These are phyloP conservation scores for Cokeromyces recurvatus DNA, from an alignment of 371 early-diverging fungal species.

Conservation along the genomic window DNA sequence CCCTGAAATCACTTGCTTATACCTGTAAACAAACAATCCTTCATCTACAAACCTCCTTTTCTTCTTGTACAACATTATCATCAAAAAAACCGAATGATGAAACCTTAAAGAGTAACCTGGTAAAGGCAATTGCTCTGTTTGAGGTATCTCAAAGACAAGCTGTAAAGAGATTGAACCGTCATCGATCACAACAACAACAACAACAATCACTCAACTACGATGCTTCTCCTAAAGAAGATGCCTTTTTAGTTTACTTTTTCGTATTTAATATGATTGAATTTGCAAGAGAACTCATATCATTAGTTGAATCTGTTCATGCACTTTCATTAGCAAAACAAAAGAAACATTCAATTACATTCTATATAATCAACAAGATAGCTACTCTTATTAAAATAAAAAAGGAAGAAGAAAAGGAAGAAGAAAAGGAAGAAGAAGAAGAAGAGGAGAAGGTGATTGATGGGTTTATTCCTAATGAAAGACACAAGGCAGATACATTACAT, in stretches of 20 bases:
- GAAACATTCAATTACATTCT: conserved; percentile 5
- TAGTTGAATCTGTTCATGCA: conserved; percentile 54
- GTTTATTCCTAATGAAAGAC: conserved; percentile 45
- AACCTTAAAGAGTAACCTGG: conserved; percentile 24
- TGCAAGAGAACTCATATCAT: conserved; percentile 51
- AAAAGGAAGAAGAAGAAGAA: background rate
- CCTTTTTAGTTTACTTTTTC: conserved; percentile 73
- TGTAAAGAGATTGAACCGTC: conserved; percentile 22
- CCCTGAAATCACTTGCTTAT: conserved; percentile 55
- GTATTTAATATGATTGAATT: conserved; percentile 76
- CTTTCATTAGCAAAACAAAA: conserved; percentile 12
- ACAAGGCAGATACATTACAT: conserved; percentile 57
- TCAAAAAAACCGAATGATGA: conserved; percentile 18
- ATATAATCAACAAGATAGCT: too few species aligned
- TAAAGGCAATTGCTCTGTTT: conserved; percentile 40
- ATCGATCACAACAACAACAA: conserved; percentile 55
- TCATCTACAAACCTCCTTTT: conserved; percentile 34
- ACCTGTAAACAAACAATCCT: conserved; percentile 60
- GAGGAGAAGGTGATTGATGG: background rate
- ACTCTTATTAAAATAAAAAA: background rate
- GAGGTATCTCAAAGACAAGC: conserved; percentile 35
- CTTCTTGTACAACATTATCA: too few species aligned
- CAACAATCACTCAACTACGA: too few species aligned
- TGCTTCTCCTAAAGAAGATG: background rate
- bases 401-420: background rate